Evolutionary conservation across 2,329 filamentous ascomycete species (phyloP), one percentile per base, ranked within the genome.

Genomic region (Xenoacremonium recifei): DNA sequence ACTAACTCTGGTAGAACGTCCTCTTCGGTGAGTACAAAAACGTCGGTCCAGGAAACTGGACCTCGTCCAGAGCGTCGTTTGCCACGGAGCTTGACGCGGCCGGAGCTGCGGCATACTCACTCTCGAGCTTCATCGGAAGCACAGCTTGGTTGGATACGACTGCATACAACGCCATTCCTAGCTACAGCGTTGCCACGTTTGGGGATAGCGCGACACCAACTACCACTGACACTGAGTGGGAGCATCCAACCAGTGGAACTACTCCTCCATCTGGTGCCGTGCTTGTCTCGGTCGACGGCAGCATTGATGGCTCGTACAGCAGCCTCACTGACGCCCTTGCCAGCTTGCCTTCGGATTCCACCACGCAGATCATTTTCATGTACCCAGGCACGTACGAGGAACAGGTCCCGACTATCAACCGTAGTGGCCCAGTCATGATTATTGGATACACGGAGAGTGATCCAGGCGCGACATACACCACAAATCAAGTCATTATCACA

Each of bases 361-460:
- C 39, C 9, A 42, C 35, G 27, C 65, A 69, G 47, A 54, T 65
- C n/a, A 61, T 64, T 39, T 63, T 66, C 53, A 59, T 65, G 30
- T 61, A 60, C 21, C 48, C 55, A 1, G 79, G 79, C 3, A 80
- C 74, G 15, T 82, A 82, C 65, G 65, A 63, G 15, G 79, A 82
- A 57, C 79, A 82, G 53, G 48, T 48, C 6, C 48, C 48, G 3
- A 16, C 35, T 2, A 43, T 50, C 35, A 50, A 45, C 21, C 45
- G 48, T 16, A 41, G 23, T 19, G 48, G 48, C 3, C 42, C 48
- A 6, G 48, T 50, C n/a, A 50, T 44, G 39, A 50, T 50, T n/a
- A 50, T 50, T 15, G 48, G 48, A 19, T 50, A 50, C 37, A 50
- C 48, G 2, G 45, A 48, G 21, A 43, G 32, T 18, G 38, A 27